Evolutionary conservation across 257 asterid genomes (phyloP).

Genomic region (Solanum boliviense): DNA sequence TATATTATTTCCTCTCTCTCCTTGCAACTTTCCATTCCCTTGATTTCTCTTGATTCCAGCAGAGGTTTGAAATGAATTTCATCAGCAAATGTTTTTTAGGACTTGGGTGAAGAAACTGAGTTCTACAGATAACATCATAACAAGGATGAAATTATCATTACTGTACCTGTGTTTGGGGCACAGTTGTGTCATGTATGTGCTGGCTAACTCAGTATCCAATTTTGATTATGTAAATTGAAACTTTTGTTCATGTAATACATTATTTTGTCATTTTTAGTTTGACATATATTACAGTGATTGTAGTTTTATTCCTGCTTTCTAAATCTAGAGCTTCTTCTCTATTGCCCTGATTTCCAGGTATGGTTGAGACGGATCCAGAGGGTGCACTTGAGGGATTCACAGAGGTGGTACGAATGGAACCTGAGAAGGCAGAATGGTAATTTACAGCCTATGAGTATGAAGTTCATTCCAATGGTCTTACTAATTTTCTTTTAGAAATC

Average conservation of each 20-base stretch:
- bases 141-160: not conserved
- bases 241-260: not conserved
- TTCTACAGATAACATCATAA: not conserved
- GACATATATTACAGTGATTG: not conserved
- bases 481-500: not conserved
- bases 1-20: not conserved
- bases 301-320: not conserved
- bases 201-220: not conserved
- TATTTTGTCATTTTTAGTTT: not conserved
- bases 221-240: not conserved
- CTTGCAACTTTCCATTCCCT: not conserved
- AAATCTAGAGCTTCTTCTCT: not conserved
- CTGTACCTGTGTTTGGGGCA: not conserved
- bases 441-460: not conserved
- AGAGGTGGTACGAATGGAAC: conserved; percentile 89
- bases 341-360: conserved; percentile 30
- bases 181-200: not conserved
- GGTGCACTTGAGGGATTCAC: conserved; percentile 86
- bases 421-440: conserved; percentile 91
- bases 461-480: not conserved
- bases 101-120: not conserved
- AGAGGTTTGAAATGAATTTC: not conserved
- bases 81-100: not conserved
- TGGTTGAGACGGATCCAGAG: conserved; percentile 85
- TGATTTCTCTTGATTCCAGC: not conserved